Percentiles rank a stretch among this genome's conserved stretches.
Conservation (phyloP, 73 alveolate species). For the Paramecium caudatum region DNA sequence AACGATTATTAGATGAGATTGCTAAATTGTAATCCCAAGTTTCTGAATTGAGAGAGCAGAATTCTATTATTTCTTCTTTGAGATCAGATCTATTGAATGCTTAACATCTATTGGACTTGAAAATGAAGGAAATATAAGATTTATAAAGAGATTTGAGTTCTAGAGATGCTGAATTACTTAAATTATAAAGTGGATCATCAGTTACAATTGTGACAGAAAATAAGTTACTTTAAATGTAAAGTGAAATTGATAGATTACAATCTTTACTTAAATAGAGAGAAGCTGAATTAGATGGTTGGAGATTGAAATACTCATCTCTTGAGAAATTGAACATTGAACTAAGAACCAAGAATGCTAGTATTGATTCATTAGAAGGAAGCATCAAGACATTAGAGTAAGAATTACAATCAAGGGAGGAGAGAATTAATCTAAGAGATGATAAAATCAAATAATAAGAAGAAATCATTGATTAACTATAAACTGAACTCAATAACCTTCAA, state of each 20-base stretch:
- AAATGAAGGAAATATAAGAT: not conserved
- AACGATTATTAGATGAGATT: not conserved
- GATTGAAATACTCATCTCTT: conserved; percentile 2
- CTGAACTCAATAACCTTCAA: conserved; percentile 12
- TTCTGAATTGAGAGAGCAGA: not conserved
- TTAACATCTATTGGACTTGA: not conserved
- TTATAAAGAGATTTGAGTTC: not conserved
- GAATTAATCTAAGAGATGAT: conserved; percentile 37
- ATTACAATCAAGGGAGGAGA: not conserved
- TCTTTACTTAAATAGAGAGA: conserved; percentile 24
- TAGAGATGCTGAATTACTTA: conserved; percentile 44
- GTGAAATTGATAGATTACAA: conserved; percentile 39
- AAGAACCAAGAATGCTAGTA: not conserved
- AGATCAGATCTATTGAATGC: conserved; percentile 33
- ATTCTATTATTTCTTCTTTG: not conserved
- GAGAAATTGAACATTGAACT: not conserved
- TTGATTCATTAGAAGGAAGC: conserved; percentile 5
- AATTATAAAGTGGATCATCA: conserved; percentile 34
- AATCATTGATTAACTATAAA: not conserved
- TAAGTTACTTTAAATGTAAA: not conserved
- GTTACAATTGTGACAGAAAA: conserved; percentile 37
- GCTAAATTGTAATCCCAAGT: conserved; percentile 14
- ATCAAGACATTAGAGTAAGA: conserved; percentile 13
- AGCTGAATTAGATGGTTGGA: conserved; percentile 59
- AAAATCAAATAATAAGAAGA: conserved; percentile 4